Conservation (phyloP, 2,329 filamentous ascomycete species). For the Trichoderma atrobrunneum region DNA sequence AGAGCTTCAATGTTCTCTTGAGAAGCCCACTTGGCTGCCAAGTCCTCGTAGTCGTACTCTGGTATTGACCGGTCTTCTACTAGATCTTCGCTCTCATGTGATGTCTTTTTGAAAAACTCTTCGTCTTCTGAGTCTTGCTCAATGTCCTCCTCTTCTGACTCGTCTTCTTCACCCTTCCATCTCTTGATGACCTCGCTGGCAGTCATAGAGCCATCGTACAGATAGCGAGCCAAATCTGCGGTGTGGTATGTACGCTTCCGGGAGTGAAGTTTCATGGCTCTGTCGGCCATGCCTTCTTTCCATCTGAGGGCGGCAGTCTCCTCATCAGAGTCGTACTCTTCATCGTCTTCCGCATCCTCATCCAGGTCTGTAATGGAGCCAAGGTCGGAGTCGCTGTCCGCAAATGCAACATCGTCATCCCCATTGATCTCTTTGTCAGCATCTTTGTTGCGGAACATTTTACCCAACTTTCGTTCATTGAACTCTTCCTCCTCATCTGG, state of each 20-base stretch:
- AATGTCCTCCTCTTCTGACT: constrained; percentile 57
- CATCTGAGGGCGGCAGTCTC: constrained; percentile 74
- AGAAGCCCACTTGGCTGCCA: constrained; percentile 83
- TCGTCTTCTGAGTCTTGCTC: constrained; percentile 56
- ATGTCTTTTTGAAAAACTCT: constrained; percentile 63
- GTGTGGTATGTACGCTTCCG: constrained; percentile 72
- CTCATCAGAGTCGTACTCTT: constrained; percentile 59
- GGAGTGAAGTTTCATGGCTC: constrained; percentile 68
- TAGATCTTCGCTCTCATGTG: constrained; percentile 64
- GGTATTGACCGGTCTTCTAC: constrained; percentile 81
- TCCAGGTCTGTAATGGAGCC: constrained; percentile 71
- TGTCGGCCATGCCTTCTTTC: constrained; percentile 83
- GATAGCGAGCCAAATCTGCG: constrained; percentile 76
- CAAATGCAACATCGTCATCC: constrained; percentile 79
- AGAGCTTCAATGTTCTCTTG: constrained; percentile 74
- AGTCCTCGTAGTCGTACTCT: constrained; percentile 71
- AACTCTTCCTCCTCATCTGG: constrained; percentile 57
- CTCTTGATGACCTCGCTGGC: constrained; percentile 71
- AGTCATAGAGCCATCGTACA: constrained; percentile 81
- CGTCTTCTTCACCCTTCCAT: constrained; percentile 70
- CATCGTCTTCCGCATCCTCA: constrained; percentile 44
- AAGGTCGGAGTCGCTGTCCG: constrained; percentile 94
- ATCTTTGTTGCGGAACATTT: constrained; percentile 53
- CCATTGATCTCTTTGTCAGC: constrained; percentile 47
- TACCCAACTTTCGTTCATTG: constrained; percentile 58